Evolutionary conservation across 352 stramenopile species (phyloP).

Genomic region (Globisporangium cederbergense): DNA sequence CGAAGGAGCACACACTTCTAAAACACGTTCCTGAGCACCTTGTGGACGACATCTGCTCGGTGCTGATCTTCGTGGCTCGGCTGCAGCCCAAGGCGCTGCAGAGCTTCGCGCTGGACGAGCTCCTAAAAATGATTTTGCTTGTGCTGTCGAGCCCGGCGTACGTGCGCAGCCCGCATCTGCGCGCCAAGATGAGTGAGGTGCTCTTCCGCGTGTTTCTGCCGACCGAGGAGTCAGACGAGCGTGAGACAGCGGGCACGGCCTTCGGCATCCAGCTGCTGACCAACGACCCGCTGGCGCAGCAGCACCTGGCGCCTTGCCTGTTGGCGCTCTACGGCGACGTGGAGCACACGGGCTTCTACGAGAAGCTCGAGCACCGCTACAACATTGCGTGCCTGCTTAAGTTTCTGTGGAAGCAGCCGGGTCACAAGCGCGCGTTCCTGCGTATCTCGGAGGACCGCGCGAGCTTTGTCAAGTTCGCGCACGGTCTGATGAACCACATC

Average conservation of each 20-base stretch:
- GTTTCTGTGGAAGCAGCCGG: slow-evolving; percentile 94
- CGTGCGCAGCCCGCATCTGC: slow-evolving; percentile 90
- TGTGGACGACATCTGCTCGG: slow-evolving; percentile 92
- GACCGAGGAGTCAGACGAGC: slow-evolving; percentile 70
- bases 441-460: slow-evolving; percentile 90
- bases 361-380: slow-evolving; percentile 95
- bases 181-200: slow-evolving; percentile 95
- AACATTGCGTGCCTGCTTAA: slow-evolving; percentile 97
- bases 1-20: slow-evolving; percentile 39
- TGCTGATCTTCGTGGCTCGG: slow-evolving; percentile 90
- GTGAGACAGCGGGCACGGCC: slow-evolving; percentile 50
- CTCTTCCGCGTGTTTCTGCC: slow-evolving; percentile 96
- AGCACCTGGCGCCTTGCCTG: slow-evolving; percentile 92
- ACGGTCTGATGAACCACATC: slow-evolving; percentile 99
- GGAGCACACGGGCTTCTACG: slow-evolving; percentile 97
- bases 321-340: slow-evolving; percentile 98
- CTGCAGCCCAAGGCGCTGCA: slow-evolving; percentile 83
- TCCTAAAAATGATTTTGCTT: slow-evolving; percentile 90
- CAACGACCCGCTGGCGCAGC: slow-evolving; percentile 64
- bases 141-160: slow-evolving; percentile 88
- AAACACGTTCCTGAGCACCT: slow-evolving; percentile 93
- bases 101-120: slow-evolving; percentile 80
- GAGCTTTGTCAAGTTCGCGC: slow-evolving; percentile 97
- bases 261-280: slow-evolving; percentile 60
- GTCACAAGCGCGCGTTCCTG: slow-evolving; percentile 94